phyloP scores from a whole-genome alignment of 1,284 basidiomycete genomes.

The Omphalotus olearius region DNA sequence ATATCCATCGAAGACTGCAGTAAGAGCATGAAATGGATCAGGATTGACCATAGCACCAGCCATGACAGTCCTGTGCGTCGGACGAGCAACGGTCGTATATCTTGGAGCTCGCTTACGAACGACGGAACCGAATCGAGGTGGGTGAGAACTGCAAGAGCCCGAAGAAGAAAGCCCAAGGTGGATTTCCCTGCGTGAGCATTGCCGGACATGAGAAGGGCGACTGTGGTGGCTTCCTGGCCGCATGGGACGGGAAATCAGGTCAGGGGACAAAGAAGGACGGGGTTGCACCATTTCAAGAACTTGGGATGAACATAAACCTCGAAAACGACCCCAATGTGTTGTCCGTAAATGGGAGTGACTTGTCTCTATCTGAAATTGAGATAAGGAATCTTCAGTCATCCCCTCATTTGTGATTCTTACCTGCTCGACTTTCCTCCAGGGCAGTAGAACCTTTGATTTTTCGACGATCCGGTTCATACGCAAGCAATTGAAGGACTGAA shows the following conservation, averaged over 20 bases:
- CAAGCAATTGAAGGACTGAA: no score
- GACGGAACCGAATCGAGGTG: slow-evolving; percentile 15
- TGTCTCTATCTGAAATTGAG: background rate
- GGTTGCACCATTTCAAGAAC: slow-evolving; percentile 2
- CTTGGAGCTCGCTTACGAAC: slow-evolving; percentile 2
- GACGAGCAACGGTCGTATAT: slow-evolving; percentile 10
- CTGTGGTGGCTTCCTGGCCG: background rate
- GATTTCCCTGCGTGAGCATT: slow-evolving; percentile 1
- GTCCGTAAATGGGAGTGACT: background rate
- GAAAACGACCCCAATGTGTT: background rate
- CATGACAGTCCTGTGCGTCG: slow-evolving; percentile 6
- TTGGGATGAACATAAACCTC: background rate
- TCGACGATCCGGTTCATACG: background rate
- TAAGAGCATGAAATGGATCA: no score
- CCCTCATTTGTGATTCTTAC: background rate
- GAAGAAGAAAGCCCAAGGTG: background rate
- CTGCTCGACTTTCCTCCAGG: background rate
- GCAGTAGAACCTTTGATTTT: background rate
- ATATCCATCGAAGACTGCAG: no score
- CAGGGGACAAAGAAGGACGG: background rate
- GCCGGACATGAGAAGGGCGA: background rate
- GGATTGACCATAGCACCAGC: background rate
- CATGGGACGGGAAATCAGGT: slow-evolving; percentile 2
- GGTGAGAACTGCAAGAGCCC: background rate
- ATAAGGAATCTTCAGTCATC: no score